Evolutionary conservation across 139 green algal genomes (phyloP).

Genomic region (Eudorina sp.): DNA sequence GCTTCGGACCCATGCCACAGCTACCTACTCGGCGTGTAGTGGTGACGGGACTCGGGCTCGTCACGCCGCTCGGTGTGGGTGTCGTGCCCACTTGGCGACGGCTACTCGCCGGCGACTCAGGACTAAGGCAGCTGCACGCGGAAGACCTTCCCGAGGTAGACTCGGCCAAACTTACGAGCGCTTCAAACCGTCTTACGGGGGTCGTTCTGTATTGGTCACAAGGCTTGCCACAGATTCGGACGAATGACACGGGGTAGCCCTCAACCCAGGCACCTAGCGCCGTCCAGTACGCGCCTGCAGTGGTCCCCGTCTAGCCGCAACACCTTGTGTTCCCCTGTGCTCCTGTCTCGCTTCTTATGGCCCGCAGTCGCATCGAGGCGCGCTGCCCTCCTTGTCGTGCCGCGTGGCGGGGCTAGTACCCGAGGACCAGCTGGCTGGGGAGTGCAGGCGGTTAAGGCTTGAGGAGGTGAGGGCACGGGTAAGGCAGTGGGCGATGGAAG

Average conservation of each 20-base stretch:
- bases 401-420: constrained; percentile 76
- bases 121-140: constrained; percentile 68
- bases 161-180: too few species aligned
- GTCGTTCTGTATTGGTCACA: too few species aligned
- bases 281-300: too few species aligned
- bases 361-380: constrained; percentile 25
- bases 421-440: constrained; percentile 55
- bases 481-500: too few species aligned
- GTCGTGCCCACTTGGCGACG: constrained; percentile 74
- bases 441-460: not conserved
- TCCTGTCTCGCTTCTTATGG: too few species aligned
- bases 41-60: constrained; percentile 90
- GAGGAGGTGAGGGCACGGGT: constrained; percentile 46
- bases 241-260: too few species aligned
- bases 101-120: constrained; percentile 75
- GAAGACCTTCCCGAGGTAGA: constrained; percentile 82
- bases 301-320: too few species aligned
- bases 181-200: too few species aligned
- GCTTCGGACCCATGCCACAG: constrained; percentile 40
- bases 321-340: too few species aligned
- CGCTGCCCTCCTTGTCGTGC: constrained; percentile 68
- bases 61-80: constrained; percentile 88
- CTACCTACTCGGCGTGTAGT: constrained; percentile 77
- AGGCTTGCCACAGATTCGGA: too few species aligned
- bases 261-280: too few species aligned